These are phyloP conservation scores for Cicer bijugum DNA, from an alignment of 306 rosid species.

Conservation along the genomic window DNA sequence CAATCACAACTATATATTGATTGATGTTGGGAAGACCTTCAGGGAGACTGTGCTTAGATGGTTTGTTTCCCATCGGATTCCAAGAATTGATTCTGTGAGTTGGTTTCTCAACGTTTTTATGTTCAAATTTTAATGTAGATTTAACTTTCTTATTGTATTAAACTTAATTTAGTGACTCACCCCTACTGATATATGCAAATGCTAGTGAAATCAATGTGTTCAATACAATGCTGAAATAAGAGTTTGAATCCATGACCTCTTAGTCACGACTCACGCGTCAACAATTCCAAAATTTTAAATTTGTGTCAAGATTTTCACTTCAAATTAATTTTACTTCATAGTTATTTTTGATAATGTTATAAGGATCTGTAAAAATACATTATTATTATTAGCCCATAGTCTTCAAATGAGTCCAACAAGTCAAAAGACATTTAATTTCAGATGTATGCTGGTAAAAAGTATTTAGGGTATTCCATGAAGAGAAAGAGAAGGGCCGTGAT, in stretches of 20 bases:
- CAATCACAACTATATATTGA: conserved; percentile 65
- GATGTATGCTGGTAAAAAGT: conserved; percentile 24
- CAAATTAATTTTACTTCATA: conserved; percentile 1
- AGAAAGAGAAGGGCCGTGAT: conserved; percentile 17
- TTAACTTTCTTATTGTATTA: conserved; percentile 3
- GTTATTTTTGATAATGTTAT: not conserved
- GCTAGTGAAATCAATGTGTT: not conserved
- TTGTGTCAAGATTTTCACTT: not conserved
- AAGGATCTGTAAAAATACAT: not conserved
- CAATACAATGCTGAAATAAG: not conserved
- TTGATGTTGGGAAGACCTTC: conserved; percentile 94
- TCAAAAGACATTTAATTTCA: conserved; percentile 20
- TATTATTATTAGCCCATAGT: conserved; percentile 1
- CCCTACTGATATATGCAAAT: not conserved
- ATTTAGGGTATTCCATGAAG: conserved; percentile 16
- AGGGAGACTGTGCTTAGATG: conserved; percentile 94
- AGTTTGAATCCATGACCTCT: not conserved
- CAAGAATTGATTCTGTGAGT: conserved; percentile 91
- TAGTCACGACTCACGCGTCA: not conserved
- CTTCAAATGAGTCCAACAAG: conserved; percentile 11
- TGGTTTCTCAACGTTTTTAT: not conserved
- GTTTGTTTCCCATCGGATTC: conserved; percentile 81
- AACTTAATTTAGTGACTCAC: conserved; percentile 13
- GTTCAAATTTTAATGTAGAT: not conserved
- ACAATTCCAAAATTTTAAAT: not conserved